Evolutionary conservation across 441 rosid genomes (phyloP), one percentile per base, ranked within the genome.

Genomic region (Euphorbia schlechtendalii): DNA sequence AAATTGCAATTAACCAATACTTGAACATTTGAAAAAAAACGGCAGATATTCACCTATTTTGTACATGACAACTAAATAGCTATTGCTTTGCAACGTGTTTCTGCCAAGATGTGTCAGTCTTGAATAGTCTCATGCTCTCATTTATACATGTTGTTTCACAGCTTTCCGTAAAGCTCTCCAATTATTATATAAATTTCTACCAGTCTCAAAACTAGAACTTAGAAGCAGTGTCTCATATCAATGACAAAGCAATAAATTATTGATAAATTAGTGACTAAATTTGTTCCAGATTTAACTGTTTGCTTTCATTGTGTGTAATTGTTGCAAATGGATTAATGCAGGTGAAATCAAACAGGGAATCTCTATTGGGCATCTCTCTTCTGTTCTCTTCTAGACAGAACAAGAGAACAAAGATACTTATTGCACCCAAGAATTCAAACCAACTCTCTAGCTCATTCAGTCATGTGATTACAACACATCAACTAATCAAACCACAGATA

Each of bases 301-400:
- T 72, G 41, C 45, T 66, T 36, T 56, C 45, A 6, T 32, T 40
- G 9, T 43, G 53, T 43, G 34, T 28, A 49, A 51, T 38, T 65
- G 58, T 64, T 51, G 48, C 61, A 30, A 24, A 15, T 49, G 46
- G 24, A 66, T 46, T 30, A 21, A 22, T 76, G 73, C 79, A 92
- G 96, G 89, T 86, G 53, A 85, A 83, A 76, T 82, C 87, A 24
- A 78, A 79, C 59, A 85, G 72, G 14, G 75, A 68, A n/a, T 88
- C 96, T 28, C 66, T 73, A 43, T 36, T 88, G 69, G 89, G 88
- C 74, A 77, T 90, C 49, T 66, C 75, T 56, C 81, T 90, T 18
- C 77, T 69, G 32, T 83, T 90, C 76, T 80, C 83, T 30, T 88
- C 95, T 0, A 54, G 68, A 51, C 49, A 51, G 4, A 71, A 60